Evolutionary conservation across 2,329 filamentous ascomycete genomes (phyloP).

Genomic region (Stachybotrys chlorohalonatus): DNA sequence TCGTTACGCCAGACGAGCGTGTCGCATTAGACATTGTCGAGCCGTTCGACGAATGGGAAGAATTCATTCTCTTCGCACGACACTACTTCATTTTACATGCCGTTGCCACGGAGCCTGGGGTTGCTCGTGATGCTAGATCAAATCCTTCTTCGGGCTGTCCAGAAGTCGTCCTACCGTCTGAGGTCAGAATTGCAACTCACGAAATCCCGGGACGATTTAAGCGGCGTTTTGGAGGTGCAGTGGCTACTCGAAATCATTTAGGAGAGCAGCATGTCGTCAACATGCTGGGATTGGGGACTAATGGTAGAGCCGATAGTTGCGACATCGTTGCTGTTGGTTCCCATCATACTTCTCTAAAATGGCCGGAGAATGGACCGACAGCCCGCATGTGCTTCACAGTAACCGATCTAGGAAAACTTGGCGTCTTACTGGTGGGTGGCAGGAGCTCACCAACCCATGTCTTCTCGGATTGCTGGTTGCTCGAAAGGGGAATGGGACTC

Average conservation of each 20-base stretch:
- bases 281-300: slow-evolving; percentile 34
- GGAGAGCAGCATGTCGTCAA: slow-evolving; percentile 36
- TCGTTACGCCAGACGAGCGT: slow-evolving; percentile 53
- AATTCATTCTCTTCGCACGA: slow-evolving; percentile 74
- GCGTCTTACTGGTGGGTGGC: slow-evolving; percentile 64
- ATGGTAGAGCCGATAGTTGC: slow-evolving; percentile 35
- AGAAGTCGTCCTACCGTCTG: neutral
- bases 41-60: slow-evolving; percentile 93
- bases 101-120: slow-evolving; percentile 5
- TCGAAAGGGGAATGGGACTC: slow-evolving; percentile 36
- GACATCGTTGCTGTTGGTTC: slow-evolving; percentile 35
- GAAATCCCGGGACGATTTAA: slow-evolving; percentile 15
- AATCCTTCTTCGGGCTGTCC: neutral
- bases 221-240: slow-evolving; percentile 52
- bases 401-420: slow-evolving; percentile 50
- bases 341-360: slow-evolving; percentile 10
- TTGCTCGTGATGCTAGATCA: neutral
- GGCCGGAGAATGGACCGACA: slow-evolving; percentile 19
- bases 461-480: slow-evolving; percentile 68
- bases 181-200: slow-evolving; percentile 6
- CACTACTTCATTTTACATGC: slow-evolving; percentile 79
- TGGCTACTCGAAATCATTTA: slow-evolving; percentile 28
- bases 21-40: slow-evolving; percentile 60
- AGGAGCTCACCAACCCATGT: slow-evolving; percentile 65
- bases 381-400: slow-evolving; percentile 67